Evolutionary conservation across 2,329 filamentous ascomycete species (phyloP).

Genomic region (Stenocarpella maydis): DNA sequence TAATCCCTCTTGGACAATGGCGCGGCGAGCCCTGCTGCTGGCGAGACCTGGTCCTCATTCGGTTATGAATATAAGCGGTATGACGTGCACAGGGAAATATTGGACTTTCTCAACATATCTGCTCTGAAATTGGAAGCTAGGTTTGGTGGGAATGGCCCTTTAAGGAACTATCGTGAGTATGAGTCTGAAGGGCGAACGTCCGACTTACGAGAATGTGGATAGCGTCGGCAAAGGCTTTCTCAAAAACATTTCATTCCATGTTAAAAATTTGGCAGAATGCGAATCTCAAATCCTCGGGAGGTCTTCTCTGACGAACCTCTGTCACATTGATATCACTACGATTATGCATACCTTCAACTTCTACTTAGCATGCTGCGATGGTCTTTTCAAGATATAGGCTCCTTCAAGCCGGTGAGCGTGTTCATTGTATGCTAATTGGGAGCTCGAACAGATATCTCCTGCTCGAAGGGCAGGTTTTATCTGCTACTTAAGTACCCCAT

Average conservation of each 20-base stretch:
- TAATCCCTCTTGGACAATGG: not conserved
- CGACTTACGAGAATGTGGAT: not conserved
- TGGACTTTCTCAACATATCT: too few relatives aligned
- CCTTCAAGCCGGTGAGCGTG: too few relatives aligned
- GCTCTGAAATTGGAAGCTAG: not conserved
- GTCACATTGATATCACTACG: too few relatives aligned
- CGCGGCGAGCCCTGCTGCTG: not conserved
- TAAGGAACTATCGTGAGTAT: not conserved
- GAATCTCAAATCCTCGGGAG: too few relatives aligned
- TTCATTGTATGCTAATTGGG: too few relatives aligned
- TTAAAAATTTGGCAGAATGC: not conserved
- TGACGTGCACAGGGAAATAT: accelerated
- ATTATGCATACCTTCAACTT: not conserved
- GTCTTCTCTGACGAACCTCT: too few relatives aligned
- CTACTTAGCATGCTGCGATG: not conserved
- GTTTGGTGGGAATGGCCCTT: accelerated
- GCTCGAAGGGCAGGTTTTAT: not conserved
- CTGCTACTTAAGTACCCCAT: too few relatives aligned
- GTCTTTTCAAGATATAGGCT: too few relatives aligned
- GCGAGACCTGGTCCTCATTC: not conserved
- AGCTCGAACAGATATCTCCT: not conserved
- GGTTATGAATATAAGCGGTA: not conserved
- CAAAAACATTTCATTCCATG: not conserved
- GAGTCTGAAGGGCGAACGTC: not conserved
- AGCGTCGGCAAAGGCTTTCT: not conserved